Percentiles rank a stretch among this genome's conserved stretches.
These are phyloP conservation scores for Phylloporus arenicola DNA, from an alignment of 768 basidiomycete genomes.

Conservation along the genomic window DNA sequence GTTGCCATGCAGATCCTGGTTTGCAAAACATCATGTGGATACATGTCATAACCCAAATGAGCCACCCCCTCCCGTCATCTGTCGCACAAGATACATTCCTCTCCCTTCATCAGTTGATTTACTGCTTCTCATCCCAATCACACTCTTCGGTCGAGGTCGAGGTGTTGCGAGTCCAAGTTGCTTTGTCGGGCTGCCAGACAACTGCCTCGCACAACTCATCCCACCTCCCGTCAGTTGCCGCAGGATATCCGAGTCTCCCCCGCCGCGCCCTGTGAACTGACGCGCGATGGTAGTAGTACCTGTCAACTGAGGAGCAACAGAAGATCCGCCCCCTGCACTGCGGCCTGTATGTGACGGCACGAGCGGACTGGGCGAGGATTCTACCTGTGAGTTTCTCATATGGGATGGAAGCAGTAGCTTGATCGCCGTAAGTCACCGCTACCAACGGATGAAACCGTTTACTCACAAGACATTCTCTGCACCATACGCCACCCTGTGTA, in stretches of 20 bases:
- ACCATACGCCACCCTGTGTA: constrained; percentile 68
- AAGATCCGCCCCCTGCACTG: constrained; percentile 20
- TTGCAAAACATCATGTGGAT: constrained; percentile 9
- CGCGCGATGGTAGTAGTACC: constrained; percentile 69
- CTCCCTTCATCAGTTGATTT: constrained; percentile 64
- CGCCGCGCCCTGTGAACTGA: constrained; percentile 64
- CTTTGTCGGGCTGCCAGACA: constrained; percentile 65
- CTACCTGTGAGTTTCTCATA: constrained; percentile 43
- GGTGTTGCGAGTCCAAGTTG: constrained; percentile 42
- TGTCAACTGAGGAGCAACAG: constrained; percentile 52
- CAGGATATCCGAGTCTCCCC: constrained; percentile 33
- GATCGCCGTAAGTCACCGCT: constrained; percentile 7
- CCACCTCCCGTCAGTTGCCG: constrained; percentile 66
- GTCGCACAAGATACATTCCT: constrained; percentile 68
- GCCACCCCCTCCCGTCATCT: constrained; percentile 59
- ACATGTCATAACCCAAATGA: constrained; percentile 24
- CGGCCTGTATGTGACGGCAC: constrained; percentile 42
- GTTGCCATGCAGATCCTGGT: constrained; percentile 14
- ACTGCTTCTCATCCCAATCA: constrained; percentile 60
- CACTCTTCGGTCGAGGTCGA: constrained; percentile 71
- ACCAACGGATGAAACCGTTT: neutral
- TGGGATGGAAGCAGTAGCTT: constrained; percentile 54
- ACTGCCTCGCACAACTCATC: constrained; percentile 54
- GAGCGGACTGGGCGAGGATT: constrained; percentile 49
- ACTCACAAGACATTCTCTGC: constrained; percentile 76